These are phyloP conservation scores for Pichia californica DNA, from an alignment of 805 yeast species.

Conservation along the genomic window DNA sequence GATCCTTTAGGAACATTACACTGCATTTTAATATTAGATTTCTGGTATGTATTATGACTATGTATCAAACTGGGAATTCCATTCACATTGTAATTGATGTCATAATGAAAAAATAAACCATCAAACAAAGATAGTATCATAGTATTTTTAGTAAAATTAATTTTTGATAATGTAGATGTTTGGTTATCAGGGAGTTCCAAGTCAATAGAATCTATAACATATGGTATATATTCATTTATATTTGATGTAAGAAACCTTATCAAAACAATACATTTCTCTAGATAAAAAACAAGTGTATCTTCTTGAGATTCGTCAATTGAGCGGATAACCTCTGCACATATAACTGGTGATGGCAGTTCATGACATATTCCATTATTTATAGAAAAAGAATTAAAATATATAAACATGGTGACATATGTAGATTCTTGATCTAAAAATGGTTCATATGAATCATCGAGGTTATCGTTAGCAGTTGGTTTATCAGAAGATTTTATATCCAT, in stretches of 20 bases:
- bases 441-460: conserved; percentile 1
- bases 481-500: no score
- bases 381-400: conserved; percentile 21
- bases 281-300: conserved; percentile 20
- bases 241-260: not conserved
- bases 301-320: conserved; percentile 19
- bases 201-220: not conserved
- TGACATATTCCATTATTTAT: conserved; percentile 16
- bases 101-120: no score
- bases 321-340: conserved; percentile 21
- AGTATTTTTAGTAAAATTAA: no score
- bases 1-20: no score
- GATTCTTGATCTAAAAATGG: conserved; percentile 2
- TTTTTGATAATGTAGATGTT: no score
- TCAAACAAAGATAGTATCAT: no score
- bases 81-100: no score
- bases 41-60: no score
- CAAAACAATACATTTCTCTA: not conserved
- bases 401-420: conserved; percentile 8
- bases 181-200: no score
- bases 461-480: not conserved
- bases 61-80: no score
- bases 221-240: not conserved
- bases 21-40: no score
- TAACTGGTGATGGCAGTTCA: conserved; percentile 17